phyloP scores from a whole-genome alignment of 768 basidiomycete genomes.

The Lactarius hengduanensis region DNA sequence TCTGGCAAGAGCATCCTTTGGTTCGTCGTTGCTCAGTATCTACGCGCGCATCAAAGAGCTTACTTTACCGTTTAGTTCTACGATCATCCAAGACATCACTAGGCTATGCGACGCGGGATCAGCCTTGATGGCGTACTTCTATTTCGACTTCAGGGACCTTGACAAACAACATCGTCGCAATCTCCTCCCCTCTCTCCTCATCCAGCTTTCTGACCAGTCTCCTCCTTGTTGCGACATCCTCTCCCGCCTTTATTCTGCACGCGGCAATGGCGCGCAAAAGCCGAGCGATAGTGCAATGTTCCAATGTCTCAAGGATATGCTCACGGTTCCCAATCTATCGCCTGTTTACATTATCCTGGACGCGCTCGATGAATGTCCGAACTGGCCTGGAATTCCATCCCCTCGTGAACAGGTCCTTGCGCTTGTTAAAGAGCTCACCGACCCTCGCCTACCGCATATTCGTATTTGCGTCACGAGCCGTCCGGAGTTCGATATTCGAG shows the following conservation, averaged over 20 bases:
- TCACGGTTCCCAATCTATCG: no score
- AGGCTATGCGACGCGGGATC: not conserved
- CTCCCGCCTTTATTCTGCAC: no score
- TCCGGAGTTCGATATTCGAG: not conserved
- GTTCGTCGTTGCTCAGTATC: not conserved
- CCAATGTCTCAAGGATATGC: no score
- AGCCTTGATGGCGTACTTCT: not conserved
- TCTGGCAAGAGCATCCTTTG: not conserved
- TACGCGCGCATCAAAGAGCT: not conserved
- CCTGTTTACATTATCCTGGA: no score
- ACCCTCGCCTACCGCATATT: not conserved
- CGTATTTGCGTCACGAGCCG: not conserved
- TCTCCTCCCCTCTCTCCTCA: no score
- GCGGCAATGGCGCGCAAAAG: no score
- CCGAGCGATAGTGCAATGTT: no score
- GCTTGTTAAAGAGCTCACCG: not conserved
- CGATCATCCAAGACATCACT: not conserved
- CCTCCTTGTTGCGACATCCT: no score
- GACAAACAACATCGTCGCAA: no score
- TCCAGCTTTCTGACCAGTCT: no score
- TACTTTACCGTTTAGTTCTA: not conserved
- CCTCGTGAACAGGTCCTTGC: not conserved
- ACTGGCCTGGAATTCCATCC: no score
- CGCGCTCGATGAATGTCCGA: no score
- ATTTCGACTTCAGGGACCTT: not conserved